Base-by-base conservation (phyloP, 306 rosid genomes). In the Delonix regia region DNA sequence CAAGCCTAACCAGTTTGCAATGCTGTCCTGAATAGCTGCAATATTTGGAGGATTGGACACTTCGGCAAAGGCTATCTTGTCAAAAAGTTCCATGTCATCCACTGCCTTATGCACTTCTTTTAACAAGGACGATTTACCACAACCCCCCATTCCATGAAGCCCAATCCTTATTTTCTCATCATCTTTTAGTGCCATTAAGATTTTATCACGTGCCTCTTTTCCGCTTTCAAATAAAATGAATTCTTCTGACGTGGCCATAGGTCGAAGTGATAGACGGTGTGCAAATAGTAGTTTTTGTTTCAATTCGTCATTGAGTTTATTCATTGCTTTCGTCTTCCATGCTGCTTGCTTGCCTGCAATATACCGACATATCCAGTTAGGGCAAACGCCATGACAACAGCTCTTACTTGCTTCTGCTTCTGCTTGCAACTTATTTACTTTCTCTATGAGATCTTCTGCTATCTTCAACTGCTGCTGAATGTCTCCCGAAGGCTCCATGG, bases 61-160 rank as follows among this genome's bases (percentile, higher is more conserved):
- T 5, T 2, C 24, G 0, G 1, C 51, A 19, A 19, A 33, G 5
- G 59, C 51, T 0, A 13, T 61, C 45, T 53, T 18, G 9, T 53
- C 13, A 36, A 33, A 22, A 1, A 34, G 19, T 14, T 34, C 9
- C 27, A 11, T 18, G 2, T 53, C 47, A 34, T 24, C 13, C 1
- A 0, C 15, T n/a, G 7, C 44, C 10, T 34, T 34, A 0, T 9
- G 51, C 34, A 52, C 51, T 13, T 19, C 5, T 72, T 14, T 38
- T n/a, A 55, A 16, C 77, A 72, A 34, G 33, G 77, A 33, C 0
- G 77, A n/a, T 41, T 55, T 72, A 16, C 75, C 75, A 2, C 45
- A 70, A 8, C 75, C 75, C 4, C 75, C 75, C 75, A 70, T 70
- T 11, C 61, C 75, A 49, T 18, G 7, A 11, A 70, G 59, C 24